These are phyloP conservation scores for Sporobolomyces roseus DNA, from an alignment of 768 basidiomycete species.

Conservation along the genomic window DNA sequence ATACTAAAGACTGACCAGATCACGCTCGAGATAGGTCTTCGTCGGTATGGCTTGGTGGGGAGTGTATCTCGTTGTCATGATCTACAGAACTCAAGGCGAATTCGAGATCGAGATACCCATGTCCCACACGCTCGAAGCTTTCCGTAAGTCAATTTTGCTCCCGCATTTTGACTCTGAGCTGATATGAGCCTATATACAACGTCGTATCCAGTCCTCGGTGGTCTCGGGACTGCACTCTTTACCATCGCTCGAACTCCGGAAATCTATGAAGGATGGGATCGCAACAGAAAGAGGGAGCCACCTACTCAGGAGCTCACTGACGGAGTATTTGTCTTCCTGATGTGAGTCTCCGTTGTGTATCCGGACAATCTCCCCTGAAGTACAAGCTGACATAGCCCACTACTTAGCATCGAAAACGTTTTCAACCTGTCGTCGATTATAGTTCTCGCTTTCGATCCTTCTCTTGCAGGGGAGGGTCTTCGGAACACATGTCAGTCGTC, in stretches of 20 bases:
- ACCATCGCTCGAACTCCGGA: constrained; percentile 7
- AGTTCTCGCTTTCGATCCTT: constrained; percentile 1
- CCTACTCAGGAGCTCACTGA: not conserved
- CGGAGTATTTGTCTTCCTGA: constrained; percentile 6
- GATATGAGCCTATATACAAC: too few relatives aligned
- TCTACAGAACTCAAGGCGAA: not conserved
- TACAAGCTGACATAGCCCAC: not conserved
- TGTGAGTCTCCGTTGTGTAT: not conserved
- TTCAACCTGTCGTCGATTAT: constrained; percentile 19
- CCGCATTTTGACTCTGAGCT: not conserved
- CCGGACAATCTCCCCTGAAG: not conserved
- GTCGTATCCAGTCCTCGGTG: too few relatives aligned
- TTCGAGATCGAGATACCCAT: constrained; percentile 9
- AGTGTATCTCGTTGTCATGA: not conserved
- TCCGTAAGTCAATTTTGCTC: not conserved
- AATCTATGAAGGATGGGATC: not conserved
- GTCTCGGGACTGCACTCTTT: not conserved
- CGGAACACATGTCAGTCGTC: not conserved
- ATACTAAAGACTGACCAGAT: too few relatives aligned
- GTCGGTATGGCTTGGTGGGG: not conserved
- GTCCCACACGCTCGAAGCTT: not conserved
- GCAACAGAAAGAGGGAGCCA: not conserved
- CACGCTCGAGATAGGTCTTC: too few relatives aligned
- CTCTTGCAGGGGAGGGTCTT: not conserved
- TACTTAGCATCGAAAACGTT: constrained; percentile 7